Conservation (phyloP, 495 filamentous ascomycete genomes). For the Annulohypoxylon maeteangense region DNA sequence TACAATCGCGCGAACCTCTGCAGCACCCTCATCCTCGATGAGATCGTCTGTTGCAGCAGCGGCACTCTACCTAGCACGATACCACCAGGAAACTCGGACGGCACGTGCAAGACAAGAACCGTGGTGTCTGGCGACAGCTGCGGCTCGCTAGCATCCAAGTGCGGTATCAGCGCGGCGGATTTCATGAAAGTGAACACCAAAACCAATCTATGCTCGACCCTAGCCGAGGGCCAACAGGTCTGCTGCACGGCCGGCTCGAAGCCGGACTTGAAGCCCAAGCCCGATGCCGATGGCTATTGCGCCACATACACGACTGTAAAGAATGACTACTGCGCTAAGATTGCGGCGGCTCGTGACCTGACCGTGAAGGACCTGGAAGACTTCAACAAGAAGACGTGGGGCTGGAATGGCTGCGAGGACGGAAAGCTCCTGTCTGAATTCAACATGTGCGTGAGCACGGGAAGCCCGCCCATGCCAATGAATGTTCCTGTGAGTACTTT, state of each 20-base stretch:
- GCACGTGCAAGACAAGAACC: constrained; percentile 40
- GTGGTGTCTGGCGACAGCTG: constrained; percentile 52
- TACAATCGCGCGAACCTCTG: constrained; percentile 1
- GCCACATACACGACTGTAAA: constrained; percentile 45
- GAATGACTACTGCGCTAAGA: constrained; percentile 51
- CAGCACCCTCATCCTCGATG: neutral
- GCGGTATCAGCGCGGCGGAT: constrained; percentile 52
- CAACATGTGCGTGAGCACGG: constrained; percentile 61
- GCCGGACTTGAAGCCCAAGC: constrained; percentile 52
- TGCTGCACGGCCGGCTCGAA: constrained; percentile 58
- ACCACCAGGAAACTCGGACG: constrained; percentile 32
- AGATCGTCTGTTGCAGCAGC: constrained; percentile 5
- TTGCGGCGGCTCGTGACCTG: constrained; percentile 49
- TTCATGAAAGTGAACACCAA: constrained; percentile 56
- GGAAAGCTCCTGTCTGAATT: constrained; percentile 36
- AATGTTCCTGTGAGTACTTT: constrained; percentile 11
- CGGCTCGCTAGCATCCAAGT: constrained; percentile 51
- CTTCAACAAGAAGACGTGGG: constrained; percentile 62
- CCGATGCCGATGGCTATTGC: constrained; percentile 58
- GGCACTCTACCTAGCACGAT: constrained; percentile 7
- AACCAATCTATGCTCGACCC: constrained; percentile 49
- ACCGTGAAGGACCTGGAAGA: constrained; percentile 49
- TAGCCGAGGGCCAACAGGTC: constrained; percentile 52
- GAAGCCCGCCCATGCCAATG: constrained; percentile 59
- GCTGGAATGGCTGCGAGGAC: constrained; percentile 60